Conservation (phyloP, 495 filamentous ascomycete species). For the Parachaetomium inaequale region DNA sequence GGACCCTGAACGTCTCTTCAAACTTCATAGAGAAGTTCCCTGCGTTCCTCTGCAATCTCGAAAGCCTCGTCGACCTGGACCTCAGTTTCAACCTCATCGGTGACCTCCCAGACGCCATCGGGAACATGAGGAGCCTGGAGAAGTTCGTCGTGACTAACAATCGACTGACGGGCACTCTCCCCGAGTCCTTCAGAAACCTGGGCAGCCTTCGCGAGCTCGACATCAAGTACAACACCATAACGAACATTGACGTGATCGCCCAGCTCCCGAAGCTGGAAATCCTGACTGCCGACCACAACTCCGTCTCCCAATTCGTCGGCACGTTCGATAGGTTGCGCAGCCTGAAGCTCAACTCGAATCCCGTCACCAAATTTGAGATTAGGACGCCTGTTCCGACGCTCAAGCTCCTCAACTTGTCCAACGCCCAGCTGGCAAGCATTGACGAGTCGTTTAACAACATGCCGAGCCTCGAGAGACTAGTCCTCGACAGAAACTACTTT, state of each 20-base stretch:
- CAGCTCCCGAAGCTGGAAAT: constrained; percentile 82
- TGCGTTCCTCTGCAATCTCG: constrained; percentile 73
- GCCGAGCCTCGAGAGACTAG: constrained; percentile 76
- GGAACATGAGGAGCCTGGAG: constrained; percentile 72
- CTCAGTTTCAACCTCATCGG: constrained; percentile 93
- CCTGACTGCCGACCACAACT: constrained; percentile 84
- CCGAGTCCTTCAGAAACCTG: constrained; percentile 64
- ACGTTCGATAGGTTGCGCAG: constrained; percentile 79
- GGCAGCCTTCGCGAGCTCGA: constrained; percentile 85
- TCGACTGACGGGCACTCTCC: constrained; percentile 67
- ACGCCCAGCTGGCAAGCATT: constrained; percentile 79
- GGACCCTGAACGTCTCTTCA: constrained; percentile 85
- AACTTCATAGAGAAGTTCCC: constrained; percentile 87
- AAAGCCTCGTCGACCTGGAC: constrained; percentile 85
- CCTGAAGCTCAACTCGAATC: constrained; percentile 85
- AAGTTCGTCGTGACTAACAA: constrained; percentile 96
- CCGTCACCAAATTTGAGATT: constrained; percentile 88
- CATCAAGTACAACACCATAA: constrained; percentile 84
- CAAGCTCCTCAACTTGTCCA: constrained; percentile 79
- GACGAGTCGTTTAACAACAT: constrained; percentile 86
- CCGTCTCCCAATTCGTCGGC: constrained; percentile 79
- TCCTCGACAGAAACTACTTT: constrained; percentile 93
- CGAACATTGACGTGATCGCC: constrained; percentile 78
- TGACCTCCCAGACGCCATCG: constrained; percentile 69
- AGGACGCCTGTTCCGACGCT: constrained; percentile 71